A percentile compares a stretch with the other conserved stretches of the same genome.
Evolutionary conservation across 768 basidiomycete species (phyloP).

Genomic region (Naganishia vishniacii): DNA sequence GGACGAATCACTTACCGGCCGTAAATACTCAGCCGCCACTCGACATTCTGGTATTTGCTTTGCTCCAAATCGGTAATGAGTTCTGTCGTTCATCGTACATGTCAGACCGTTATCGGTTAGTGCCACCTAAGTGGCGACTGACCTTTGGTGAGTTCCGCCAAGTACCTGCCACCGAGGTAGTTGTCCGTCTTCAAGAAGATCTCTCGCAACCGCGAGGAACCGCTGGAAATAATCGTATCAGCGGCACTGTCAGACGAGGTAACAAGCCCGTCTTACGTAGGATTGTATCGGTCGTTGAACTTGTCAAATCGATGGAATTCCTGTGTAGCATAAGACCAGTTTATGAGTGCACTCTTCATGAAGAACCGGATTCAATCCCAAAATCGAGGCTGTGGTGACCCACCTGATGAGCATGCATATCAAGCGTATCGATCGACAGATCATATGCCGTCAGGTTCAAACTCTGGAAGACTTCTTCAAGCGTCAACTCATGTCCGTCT

Average conservation of each 20-base stretch:
- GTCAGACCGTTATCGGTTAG: not conserved
- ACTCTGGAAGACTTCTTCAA: conserved; percentile 92
- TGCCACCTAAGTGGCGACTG: conserved; percentile 18
- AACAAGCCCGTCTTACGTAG: conserved; percentile 49
- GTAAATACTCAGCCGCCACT: conserved; percentile 96
- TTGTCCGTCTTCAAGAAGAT: conserved; percentile 99
- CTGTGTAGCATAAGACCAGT: conserved; percentile 41
- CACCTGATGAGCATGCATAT: conserved; percentile 96
- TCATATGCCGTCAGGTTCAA: conserved; percentile 94
- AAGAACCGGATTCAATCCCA: too few relatives aligned
- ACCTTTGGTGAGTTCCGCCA: conserved; percentile 93
- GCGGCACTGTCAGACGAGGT: not conserved
- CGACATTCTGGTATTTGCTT: conserved; percentile 98
- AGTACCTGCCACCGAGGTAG: conserved; percentile 79
- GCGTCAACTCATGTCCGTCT: conserved; percentile 75
- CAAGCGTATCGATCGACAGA: conserved; percentile 94
- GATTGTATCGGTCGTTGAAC: conserved; percentile 96
- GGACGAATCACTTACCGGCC: conserved; percentile 55
- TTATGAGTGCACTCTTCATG: not conserved
- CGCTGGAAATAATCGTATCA: conserved; percentile 50
- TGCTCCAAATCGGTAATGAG: conserved; percentile 96
- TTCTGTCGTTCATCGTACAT: conserved; percentile 57
- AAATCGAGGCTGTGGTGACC: not conserved
- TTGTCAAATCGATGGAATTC: conserved; percentile 98
- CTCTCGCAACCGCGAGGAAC: conserved; percentile 86